phyloP scores from a whole-genome alignment of 257 asterid genomes.

The Eustoma russellianum region DNA sequence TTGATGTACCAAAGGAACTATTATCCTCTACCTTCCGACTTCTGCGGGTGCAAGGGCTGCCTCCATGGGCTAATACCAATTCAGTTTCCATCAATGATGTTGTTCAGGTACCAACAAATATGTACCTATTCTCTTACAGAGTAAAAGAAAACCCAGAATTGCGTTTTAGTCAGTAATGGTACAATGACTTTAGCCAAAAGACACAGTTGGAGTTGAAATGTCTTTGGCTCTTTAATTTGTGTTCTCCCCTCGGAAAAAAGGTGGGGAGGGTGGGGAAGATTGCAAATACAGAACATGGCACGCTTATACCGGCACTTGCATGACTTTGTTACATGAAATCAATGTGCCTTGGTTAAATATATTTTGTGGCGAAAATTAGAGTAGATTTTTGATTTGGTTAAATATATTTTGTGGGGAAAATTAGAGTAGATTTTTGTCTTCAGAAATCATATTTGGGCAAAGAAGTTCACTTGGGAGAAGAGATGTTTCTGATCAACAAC shows the following conservation, averaged over 20 bases:
- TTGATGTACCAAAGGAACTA: constrained; percentile 41
- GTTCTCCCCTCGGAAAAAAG: no score
- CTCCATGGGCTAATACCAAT: constrained; percentile 88
- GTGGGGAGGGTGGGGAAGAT: no score
- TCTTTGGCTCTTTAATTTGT: no score
- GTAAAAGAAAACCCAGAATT: no score
- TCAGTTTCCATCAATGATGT: constrained; percentile 80
- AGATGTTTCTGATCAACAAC: not conserved
- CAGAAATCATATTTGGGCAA: not conserved
- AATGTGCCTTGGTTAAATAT: not conserved
- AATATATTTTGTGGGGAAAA: not conserved
- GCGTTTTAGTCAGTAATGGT: not conserved
- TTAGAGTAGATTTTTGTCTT: not conserved
- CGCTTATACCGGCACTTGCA: no score
- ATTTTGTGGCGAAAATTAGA: no score
- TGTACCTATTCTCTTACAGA: no score
- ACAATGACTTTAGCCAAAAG: not conserved
- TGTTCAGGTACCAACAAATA: constrained; percentile 41
- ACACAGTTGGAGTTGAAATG: no score
- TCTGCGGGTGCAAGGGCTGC: constrained; percentile 66
- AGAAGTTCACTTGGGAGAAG: not conserved
- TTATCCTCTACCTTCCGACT: constrained; percentile 56
- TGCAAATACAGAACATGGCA: no score
- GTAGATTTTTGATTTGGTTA: no score
- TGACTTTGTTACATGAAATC: not conserved